Base-by-base conservation (phyloP, 768 basidiomycete species). In the Russula ochroleuca region DNA sequence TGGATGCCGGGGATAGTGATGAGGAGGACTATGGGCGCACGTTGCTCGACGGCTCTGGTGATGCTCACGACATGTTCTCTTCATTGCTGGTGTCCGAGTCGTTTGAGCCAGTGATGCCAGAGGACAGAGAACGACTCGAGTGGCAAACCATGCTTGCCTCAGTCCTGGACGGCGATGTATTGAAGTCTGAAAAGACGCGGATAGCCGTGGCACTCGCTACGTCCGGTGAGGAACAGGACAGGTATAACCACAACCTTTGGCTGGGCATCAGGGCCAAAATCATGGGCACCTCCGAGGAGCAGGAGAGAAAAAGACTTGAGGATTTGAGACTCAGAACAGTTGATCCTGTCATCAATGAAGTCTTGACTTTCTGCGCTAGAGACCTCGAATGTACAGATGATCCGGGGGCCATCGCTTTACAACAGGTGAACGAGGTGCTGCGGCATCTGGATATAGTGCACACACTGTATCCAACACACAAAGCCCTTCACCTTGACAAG, bases 131-230 rank as follows among this genome's bases (percentile, higher is more conserved):
- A 69, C 81, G 95, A 31, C 75, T 95, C 53, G 94, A 97, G 75
- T 98, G 97, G 97, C 94, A 95, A 74, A 88, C 88, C 19, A 89
- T 98, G 86, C 84, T 98, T 37, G 85, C 92, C 14, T 96, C 94
- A 35, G 96, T 98, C 28, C 81, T 99, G 51, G 85, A 85, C 35
- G 95, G 97, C 11, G 95, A 98, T 70, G 94, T 99, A 13, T 83
- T 99, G 67, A 92, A 89, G 73, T 90, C 92, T 0, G 97, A 98
- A 77, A 97, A 94, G 76, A 90, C 90, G 28, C 85, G 97, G 61
- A 94, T 98, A 64, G 89, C 90, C 33, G 86, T 85, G 52, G 90
- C 85, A 17, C 77, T 93, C 55, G 85, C 88, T 67, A 82, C 85
- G 23, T 81, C 83, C 21, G 80, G 80, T 9, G 86, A 90, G 62